These are phyloP conservation scores for Pseudogymnoascus sp. DNA, from an alignment of 2,329 filamentous ascomycete species.

Conservation along the genomic window DNA sequence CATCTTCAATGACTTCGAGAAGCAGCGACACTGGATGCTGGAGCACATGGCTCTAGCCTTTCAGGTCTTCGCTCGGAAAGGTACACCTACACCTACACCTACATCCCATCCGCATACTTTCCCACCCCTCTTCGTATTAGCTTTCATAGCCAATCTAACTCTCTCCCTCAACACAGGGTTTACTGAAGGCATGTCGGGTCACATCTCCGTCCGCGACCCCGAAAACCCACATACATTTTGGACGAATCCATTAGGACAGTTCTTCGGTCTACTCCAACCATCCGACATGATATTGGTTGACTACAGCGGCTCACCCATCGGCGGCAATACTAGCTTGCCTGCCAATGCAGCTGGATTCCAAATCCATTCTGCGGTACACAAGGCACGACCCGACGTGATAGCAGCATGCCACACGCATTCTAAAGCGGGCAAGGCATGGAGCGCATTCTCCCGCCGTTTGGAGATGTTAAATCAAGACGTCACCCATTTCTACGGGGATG, in stretches of 20 bases:
- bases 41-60: slow-evolving; percentile 39
- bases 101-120: slow-evolving; percentile 10
- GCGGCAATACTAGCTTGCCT: slow-evolving; percentile 24
- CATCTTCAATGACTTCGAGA: slow-evolving; percentile 10
- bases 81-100: too few species aligned
- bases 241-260: slow-evolving; percentile 16
- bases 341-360: slow-evolving; percentile 15
- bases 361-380: slow-evolving; percentile 15
- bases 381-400: slow-evolving; percentile 13
- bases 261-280: slow-evolving; percentile 30
- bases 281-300: slow-evolving; percentile 40
- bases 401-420: slow-evolving; percentile 15
- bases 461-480: slow-evolving; percentile 24
- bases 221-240: slow-evolving; percentile 19
- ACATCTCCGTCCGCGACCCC: slow-evolving; percentile 29
- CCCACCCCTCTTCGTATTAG: too few species aligned
- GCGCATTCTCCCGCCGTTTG: slow-evolving; percentile 13
- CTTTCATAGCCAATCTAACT: too few species aligned
- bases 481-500: slow-evolving; percentile 32
- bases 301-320: slow-evolving; percentile 35
- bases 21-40: slow-evolving; percentile 35
- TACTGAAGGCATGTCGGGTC: slow-evolving; percentile 35
- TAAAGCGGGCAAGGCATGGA: slow-evolving; percentile 14
- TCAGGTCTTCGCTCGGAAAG: slow-evolving; percentile 35
- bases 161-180: slow-evolving; percentile 17